These are phyloP conservation scores for Penicillium corylophilum DNA, from an alignment of 2,329 filamentous ascomycete species.

Conservation along the genomic window DNA sequence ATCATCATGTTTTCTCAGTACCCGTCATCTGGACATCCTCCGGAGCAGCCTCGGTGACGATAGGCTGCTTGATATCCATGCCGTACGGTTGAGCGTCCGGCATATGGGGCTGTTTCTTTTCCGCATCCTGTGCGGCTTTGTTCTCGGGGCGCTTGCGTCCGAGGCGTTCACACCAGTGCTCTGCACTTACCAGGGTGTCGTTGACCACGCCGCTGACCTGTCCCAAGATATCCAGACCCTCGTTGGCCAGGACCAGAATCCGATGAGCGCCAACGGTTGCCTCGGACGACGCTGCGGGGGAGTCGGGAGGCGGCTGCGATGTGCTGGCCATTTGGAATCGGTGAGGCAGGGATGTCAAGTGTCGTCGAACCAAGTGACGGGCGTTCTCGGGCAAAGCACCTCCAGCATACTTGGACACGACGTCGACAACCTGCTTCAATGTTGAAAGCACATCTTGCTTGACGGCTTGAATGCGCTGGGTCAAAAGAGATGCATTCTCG, in stretches of 20 bases:
- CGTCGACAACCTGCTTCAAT: slow-evolving; percentile 76
- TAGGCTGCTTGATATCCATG: slow-evolving; percentile 31
- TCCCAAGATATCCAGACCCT: slow-evolving; percentile 90
- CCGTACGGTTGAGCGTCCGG: slow-evolving; percentile 19
- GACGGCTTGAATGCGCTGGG: slow-evolving; percentile 63
- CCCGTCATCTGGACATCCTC: slow-evolving; percentile 40
- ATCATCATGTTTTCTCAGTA: slow-evolving; percentile 30
- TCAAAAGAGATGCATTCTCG: slow-evolving; percentile 24
- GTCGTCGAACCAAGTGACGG: slow-evolving; percentile 73
- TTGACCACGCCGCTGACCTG: slow-evolving; percentile 87
- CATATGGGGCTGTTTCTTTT: slow-evolving; percentile 18
- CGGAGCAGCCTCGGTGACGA: slow-evolving; percentile 15
- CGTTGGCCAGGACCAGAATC: slow-evolving; percentile 81
- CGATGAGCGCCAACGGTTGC: slow-evolving; percentile 64
- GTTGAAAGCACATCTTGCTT: slow-evolving; percentile 73
- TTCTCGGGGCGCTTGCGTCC: slow-evolving; percentile 51
- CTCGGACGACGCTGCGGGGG: slow-evolving; percentile 38
- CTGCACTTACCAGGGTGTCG: slow-evolving; percentile 84
- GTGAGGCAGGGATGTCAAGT: slow-evolving; percentile 80
- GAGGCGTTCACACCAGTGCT: slow-evolving; percentile 83
- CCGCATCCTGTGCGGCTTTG: slow-evolving; percentile 22
- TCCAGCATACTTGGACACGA: slow-evolving; percentile 87
- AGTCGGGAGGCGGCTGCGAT: slow-evolving; percentile 36
- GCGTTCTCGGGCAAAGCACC: slow-evolving; percentile 89
- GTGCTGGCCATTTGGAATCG: slow-evolving; percentile 74